Evolutionary conservation across 306 rosid species (phyloP).

Genomic region (Benincasa hispida): DNA sequence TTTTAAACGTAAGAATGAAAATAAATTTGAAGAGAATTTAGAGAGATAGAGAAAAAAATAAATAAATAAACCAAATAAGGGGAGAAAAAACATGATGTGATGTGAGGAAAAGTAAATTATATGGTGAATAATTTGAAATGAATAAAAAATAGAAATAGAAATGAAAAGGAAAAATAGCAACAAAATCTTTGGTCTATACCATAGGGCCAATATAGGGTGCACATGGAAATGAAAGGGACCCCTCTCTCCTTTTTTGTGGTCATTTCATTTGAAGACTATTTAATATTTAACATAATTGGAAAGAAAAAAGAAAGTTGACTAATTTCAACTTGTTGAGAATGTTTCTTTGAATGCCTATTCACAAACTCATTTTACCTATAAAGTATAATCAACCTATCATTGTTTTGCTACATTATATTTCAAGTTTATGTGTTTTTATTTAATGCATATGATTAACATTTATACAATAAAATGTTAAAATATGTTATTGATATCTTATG

Average conservation of each 20-base stretch:
- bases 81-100: no score
- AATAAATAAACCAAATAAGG: no score
- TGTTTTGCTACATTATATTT: neutral
- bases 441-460: neutral
- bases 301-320: neutral
- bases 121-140: neutral
- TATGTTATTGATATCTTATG: no score
- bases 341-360: neutral
- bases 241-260: neutral
- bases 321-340: neutral
- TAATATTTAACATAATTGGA: neutral
- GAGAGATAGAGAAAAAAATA: no score
- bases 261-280: neutral
- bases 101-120: no score
- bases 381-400: neutral
- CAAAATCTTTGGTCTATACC: neutral
- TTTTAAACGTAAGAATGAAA: no score
- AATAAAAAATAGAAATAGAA: neutral
- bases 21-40: no score
- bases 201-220: neutral
- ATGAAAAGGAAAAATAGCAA: neutral
- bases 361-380: neutral
- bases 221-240: conserved; percentile 1
- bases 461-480: no score
- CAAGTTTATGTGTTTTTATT: neutral